Conservation (phyloP, 495 filamentous ascomycete genomes). For the Paragyromitra xinjiangensis region DNA sequence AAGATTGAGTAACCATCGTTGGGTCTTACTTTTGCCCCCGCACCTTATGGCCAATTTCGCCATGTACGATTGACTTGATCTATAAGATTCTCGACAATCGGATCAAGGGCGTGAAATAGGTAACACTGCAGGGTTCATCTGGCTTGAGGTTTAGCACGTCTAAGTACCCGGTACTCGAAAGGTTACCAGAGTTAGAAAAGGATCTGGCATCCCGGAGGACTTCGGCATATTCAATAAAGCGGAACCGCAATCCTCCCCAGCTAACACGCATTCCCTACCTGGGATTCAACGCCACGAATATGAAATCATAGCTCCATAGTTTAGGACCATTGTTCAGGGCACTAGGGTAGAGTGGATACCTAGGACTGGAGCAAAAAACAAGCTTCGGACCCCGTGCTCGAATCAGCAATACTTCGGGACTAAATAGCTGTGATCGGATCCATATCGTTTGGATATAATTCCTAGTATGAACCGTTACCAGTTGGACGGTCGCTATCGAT, state of each 20-base stretch:
- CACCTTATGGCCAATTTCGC: not conserved
- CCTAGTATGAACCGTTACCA: no score
- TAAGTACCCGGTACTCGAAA: not conserved
- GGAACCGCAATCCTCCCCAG: not conserved
- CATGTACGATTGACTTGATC: not conserved
- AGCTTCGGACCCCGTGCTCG: no score
- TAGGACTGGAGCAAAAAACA: not conserved
- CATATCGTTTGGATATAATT: no score
- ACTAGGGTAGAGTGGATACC: not conserved
- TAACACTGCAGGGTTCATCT: no score
- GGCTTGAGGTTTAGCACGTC: no score
- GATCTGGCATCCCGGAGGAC: no score
- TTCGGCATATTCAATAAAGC: not conserved
- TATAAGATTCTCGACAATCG: not conserved
- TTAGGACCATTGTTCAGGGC: not conserved
- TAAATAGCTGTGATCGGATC: no score
- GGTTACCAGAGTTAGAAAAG: no score
- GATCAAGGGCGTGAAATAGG: not conserved
- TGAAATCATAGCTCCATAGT: not conserved
- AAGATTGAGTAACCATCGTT: no score
- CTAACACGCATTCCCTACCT: not conserved
- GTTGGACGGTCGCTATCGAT: not conserved
- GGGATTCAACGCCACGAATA: not conserved
- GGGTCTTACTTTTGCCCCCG: no score
- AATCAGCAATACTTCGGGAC: no score